Conservation (phyloP, 768 basidiomycete genomes). For the Pleurotus tuoliensis region DNA sequence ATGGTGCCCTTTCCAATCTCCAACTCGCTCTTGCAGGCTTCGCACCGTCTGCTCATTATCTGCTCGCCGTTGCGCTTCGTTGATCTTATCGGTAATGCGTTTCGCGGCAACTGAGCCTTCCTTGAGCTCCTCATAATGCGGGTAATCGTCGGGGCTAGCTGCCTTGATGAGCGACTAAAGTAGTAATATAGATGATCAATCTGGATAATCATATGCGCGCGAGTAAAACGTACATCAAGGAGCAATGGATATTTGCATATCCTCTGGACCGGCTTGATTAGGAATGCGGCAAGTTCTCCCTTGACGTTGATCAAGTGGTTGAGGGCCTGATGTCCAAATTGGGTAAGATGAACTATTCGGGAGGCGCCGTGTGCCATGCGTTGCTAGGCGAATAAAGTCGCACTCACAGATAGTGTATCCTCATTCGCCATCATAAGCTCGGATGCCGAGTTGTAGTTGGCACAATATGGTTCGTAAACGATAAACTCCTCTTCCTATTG, state of each 20-base stretch:
- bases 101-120: slow-evolving; percentile 82
- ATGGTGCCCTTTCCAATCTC: slow-evolving; percentile 99
- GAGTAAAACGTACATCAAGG: slow-evolving; percentile 63
- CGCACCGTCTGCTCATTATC: slow-evolving; percentile 91
- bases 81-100: slow-evolving; percentile 92
- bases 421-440: slow-evolving; percentile 85
- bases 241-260: slow-evolving; percentile 98
- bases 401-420: slow-evolving; percentile 77
- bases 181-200: slow-evolving; percentile 11
- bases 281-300: slow-evolving; percentile 90
- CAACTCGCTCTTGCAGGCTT: slow-evolving; percentile 80
- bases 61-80: slow-evolving; percentile 88
- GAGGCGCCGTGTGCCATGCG: slow-evolving; percentile 13
- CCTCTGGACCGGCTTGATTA: slow-evolving; percentile 98
- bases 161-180: slow-evolving; percentile 73
- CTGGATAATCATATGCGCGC: background rate
- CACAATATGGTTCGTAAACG: slow-evolving; percentile 97
- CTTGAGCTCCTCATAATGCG: slow-evolving; percentile 76
- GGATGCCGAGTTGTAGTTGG: slow-evolving; percentile 86
- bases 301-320: slow-evolving; percentile 86
- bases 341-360: slow-evolving; percentile 32
- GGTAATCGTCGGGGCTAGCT: slow-evolving; percentile 57
- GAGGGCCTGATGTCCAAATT: slow-evolving; percentile 54
- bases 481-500: slow-evolving; percentile 93
- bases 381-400: slow-evolving; percentile 30